These are phyloP conservation scores for Whalleya microplaca DNA, from an alignment of 2,329 filamentous ascomycete species.

Conservation along the genomic window DNA sequence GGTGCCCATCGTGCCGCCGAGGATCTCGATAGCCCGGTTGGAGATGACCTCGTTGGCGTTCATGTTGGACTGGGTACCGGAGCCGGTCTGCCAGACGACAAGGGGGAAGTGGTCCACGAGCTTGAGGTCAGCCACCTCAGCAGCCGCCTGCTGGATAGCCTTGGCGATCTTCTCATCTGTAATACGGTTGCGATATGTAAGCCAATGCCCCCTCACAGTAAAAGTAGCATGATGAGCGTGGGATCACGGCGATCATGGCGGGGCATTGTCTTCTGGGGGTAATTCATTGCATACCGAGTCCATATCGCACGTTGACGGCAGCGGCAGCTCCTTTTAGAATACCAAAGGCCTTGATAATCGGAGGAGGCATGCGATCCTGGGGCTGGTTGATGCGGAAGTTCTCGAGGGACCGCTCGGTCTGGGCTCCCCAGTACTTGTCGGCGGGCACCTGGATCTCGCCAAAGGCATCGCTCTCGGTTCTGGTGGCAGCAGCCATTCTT, in stretches of 20 bases:
- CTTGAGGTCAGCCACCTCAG: conserved; percentile 91
- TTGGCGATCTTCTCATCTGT: conserved; percentile 84
- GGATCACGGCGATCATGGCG: conserved; percentile 11
- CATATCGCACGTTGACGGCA: conserved; percentile 92
- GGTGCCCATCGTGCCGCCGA: conserved; percentile 89
- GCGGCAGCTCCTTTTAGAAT: conserved; percentile 97
- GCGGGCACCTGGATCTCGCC: conserved; percentile 90
- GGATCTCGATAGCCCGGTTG: conserved; percentile 97
- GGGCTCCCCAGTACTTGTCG: conserved; percentile 98
- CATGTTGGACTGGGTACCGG: conserved; percentile 99
- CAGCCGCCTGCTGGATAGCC: conserved; percentile 92
- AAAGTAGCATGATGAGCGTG: conserved; percentile 1
- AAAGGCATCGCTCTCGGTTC: conserved; percentile 96
- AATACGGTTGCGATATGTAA: conserved; percentile 32
- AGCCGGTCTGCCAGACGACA: conserved; percentile 98
- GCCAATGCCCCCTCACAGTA: conserved; percentile 12
- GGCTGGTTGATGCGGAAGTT: conserved; percentile 99
- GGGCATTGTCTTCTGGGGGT: conserved; percentile 12
- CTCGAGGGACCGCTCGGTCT: conserved; percentile 92
- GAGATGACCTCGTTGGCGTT: conserved; percentile 99
- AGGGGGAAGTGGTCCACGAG: conserved; percentile 97
- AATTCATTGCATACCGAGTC: conserved; percentile 66
- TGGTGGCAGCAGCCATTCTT: conserved; percentile 60
- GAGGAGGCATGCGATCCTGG: conserved; percentile 95
- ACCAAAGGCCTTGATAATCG: conserved; percentile 90